These are phyloP conservation scores for Beauveria australis DNA, from an alignment of 2,329 filamentous ascomycete genomes.

Conservation along the genomic window DNA sequence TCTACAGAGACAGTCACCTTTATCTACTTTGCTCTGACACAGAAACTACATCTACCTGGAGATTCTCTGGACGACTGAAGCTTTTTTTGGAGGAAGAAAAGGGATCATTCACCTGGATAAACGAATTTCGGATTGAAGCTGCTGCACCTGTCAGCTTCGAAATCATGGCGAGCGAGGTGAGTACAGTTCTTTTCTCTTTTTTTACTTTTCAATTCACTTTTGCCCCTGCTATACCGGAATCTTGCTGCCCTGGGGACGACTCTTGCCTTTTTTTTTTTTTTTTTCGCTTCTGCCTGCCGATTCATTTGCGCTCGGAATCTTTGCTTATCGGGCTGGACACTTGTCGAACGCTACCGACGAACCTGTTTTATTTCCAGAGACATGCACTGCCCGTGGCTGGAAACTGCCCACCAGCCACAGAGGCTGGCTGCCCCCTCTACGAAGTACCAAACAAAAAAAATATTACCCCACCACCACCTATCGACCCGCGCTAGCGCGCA, in stretches of 20 bases:
- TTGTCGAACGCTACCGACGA: too few species aligned
- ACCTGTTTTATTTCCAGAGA: too few species aligned
- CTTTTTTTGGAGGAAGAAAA: too few species aligned
- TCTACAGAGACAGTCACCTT: neutral
- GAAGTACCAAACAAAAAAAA: too few species aligned
- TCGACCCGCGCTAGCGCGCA: neutral
- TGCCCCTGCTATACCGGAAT: neutral
- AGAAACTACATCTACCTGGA: neutral
- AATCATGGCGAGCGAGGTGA: conserved; percentile 10
- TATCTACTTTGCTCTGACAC: neutral
- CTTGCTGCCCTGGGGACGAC: too few species aligned
- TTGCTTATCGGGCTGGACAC: too few species aligned
- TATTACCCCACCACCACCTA: conserved; percentile 2
- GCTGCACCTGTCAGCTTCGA: neutral
- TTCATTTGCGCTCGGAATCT: too few species aligned
- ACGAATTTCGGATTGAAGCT: neutral
- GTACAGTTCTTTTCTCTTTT: neutral
- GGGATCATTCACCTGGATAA: neutral
- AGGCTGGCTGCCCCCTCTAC: neutral
- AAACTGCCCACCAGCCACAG: too few species aligned
- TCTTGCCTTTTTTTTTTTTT: too few species aligned
- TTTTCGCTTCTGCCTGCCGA: too few species aligned
- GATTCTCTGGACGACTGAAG: neutral
- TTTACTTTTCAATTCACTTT: too few species aligned
- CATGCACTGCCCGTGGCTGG: too few species aligned